Evolutionary conservation across 2,329 filamentous ascomycete genomes (phyloP), one percentile per base, ranked within the genome.

Genomic region (Aspergillus sp.): DNA sequence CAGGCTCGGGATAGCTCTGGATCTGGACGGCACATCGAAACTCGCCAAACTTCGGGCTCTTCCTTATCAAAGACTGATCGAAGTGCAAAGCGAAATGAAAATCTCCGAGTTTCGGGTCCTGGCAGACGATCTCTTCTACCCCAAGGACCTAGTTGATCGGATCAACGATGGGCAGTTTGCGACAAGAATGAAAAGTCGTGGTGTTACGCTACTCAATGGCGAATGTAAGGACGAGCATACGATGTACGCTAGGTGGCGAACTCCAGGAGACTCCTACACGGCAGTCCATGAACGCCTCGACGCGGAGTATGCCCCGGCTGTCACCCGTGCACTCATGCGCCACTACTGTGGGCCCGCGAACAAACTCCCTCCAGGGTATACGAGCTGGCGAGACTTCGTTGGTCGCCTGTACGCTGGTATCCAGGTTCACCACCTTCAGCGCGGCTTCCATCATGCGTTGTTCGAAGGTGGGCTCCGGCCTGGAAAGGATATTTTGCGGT

Each of bases 211-310:
- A 43, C 59, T 78, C 49, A 73, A 73, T 20, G 75, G 75, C 25
- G 75, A 78, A 52, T 76, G 73, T 47, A 55, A 60, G 35, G 69
- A 75, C 43, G 75, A 78, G 57, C 74, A 75, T 54, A 64, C 64
- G 46, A 55, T 72, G 2, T 78, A 78, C 55, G 69, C 64, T 4
- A 57, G 58, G 4, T 76, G 72, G 70, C 61, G 68, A 3, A 69
- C 73, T 9, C 74, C 74, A 3, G 43, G 66, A 15, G 62, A 67
- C 22, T 60, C 58, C 2, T 69, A 66, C 43, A 56, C 65, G 4
- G 63, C 63, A 15, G 56, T 76, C 3, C 63, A 67, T 43, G 50
- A 54, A 4, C 67, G 75, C 3, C 65, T 78, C 1, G 60, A 66
- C 41, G 75, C 68, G 4, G 75, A 78, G 53, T 78, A 77, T 49